These are phyloP conservation scores for Erodium moschatum DNA, from an alignment of 441 rosid species.

Conservation along the genomic window DNA sequence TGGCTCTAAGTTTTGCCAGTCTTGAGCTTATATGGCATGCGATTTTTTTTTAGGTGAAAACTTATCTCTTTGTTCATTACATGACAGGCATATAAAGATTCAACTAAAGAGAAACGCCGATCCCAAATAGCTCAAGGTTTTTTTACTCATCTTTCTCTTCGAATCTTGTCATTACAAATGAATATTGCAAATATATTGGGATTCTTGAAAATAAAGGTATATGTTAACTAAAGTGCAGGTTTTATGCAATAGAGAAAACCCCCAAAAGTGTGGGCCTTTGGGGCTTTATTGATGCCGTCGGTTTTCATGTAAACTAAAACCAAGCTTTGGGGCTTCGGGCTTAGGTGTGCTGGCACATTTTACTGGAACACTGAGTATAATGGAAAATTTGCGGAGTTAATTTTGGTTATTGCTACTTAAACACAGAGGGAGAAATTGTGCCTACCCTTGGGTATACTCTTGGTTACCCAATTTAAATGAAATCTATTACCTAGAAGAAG, in stretches of 20 bases:
- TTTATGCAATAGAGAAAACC: background rate
- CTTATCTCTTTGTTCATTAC: conserved; percentile 14
- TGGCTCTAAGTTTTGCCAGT: background rate
- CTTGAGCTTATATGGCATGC: background rate
- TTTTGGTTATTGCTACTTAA: background rate
- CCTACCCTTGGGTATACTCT: background rate
- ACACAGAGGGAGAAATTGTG: background rate
- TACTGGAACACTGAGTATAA: background rate
- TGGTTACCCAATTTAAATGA: background rate
- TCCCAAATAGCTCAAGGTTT: conserved; percentile 97
- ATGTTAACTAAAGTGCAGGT: background rate
- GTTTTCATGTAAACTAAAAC: background rate
- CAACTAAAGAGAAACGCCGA: conserved; percentile 91
- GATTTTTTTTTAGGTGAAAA: background rate
- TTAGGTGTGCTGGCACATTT: background rate
- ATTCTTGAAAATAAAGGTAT: background rate
- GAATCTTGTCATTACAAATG: background rate
- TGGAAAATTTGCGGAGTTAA: background rate
- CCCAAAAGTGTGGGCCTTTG: background rate
- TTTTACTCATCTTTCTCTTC: conserved; percentile 9
- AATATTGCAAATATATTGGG: conserved; percentile 1
- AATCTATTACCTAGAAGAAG: background rate
- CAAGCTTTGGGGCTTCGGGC: background rate
- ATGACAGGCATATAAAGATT: conserved; percentile 80
- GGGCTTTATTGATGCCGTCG: background rate